Evolutionary conservation across 495 filamentous ascomycete genomes (phyloP).

Genomic region (Lophium mytilinum): DNA sequence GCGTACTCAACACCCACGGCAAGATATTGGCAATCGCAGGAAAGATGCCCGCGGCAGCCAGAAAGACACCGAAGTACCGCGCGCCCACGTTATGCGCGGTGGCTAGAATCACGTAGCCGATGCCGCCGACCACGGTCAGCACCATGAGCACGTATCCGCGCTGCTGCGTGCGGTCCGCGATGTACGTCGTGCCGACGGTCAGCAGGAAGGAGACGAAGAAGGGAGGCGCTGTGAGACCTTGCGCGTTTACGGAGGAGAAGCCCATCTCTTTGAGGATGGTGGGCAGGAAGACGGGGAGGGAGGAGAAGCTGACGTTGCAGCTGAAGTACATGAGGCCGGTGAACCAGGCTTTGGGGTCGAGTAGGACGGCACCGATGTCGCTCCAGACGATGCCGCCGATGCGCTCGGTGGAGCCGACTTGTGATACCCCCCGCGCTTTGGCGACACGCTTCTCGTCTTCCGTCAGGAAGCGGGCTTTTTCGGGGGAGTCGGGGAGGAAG

Average conservation of each 20-base stretch:
- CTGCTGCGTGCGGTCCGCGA: conserved; percentile 66
- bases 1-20: conserved; percentile 18
- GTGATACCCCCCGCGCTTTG: conserved; percentile 50
- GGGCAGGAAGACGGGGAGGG: conserved; percentile 76
- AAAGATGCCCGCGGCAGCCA: conserved; percentile 30
- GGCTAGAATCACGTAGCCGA: conserved; percentile 55
- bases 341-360: conserved; percentile 57
- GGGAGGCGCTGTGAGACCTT: conserved; percentile 73
- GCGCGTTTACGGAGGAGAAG: conserved; percentile 61
- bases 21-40: conserved; percentile 29
- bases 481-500: conserved; percentile 63
- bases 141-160: conserved; percentile 58
- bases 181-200: conserved; percentile 57
- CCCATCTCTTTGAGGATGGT: conserved; percentile 75
- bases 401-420: conserved; percentile 50
- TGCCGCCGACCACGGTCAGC: conserved; percentile 53
- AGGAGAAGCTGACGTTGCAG: conserved; percentile 66
- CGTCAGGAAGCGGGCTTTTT: conserved; percentile 59
- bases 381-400: conserved; percentile 47
- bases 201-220: conserved; percentile 70
- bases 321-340: conserved; percentile 54
- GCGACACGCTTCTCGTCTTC: conserved; percentile 65
- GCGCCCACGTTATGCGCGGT: conserved; percentile 16
- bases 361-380: conserved; percentile 49
- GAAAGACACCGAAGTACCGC: conserved; percentile 31